phyloP scores from a whole-genome alignment of 371 early-diverging fungal species.

The Rhizopus delemar region DNA sequence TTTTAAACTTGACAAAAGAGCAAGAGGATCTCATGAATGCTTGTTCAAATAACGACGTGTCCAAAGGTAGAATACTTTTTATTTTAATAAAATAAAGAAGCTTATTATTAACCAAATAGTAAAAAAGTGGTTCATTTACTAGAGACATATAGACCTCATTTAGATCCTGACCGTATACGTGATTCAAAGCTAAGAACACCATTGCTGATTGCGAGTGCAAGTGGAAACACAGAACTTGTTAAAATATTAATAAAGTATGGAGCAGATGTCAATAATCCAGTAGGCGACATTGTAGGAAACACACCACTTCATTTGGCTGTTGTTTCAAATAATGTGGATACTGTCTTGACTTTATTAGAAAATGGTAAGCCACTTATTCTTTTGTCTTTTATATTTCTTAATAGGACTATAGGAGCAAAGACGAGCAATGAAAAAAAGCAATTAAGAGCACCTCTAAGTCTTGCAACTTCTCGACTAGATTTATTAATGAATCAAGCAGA shows the following conservation, averaged over 20 bases:
- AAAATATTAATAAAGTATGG: slow-evolving; percentile 35
- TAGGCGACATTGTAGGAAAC: slow-evolving; percentile 53
- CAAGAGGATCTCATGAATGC: slow-evolving; percentile 45
- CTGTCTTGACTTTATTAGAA: slow-evolving; percentile 43
- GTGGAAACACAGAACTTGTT: slow-evolving; percentile 44
- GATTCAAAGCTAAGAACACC: slow-evolving; percentile 51
- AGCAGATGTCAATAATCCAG: slow-evolving; percentile 49
- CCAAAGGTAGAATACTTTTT: slow-evolving; percentile 30
- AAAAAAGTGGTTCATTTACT: slow-evolving; percentile 30
- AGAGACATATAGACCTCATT: slow-evolving; percentile 23
- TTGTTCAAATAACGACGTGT: slow-evolving; percentile 42
- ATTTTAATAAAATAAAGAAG: not conserved
- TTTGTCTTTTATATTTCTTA: not conserved
- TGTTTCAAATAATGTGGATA: slow-evolving; percentile 46
- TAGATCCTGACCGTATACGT: slow-evolving; percentile 47
- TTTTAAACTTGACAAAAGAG: slow-evolving; percentile 38
- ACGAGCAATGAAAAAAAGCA: not conserved
- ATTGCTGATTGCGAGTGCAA: slow-evolving; percentile 49
- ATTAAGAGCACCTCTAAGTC: slow-evolving; percentile 33
- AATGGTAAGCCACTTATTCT: slow-evolving; percentile 26
- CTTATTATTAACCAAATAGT: not conserved
- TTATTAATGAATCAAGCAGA: slow-evolving; percentile 28
- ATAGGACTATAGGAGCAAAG: not conserved
- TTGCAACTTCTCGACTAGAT: slow-evolving; percentile 45
- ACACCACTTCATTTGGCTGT: slow-evolving; percentile 51